Evolutionary conservation across 139 green algal genomes (phyloP).

Genomic region (Ulvella scutata): DNA sequence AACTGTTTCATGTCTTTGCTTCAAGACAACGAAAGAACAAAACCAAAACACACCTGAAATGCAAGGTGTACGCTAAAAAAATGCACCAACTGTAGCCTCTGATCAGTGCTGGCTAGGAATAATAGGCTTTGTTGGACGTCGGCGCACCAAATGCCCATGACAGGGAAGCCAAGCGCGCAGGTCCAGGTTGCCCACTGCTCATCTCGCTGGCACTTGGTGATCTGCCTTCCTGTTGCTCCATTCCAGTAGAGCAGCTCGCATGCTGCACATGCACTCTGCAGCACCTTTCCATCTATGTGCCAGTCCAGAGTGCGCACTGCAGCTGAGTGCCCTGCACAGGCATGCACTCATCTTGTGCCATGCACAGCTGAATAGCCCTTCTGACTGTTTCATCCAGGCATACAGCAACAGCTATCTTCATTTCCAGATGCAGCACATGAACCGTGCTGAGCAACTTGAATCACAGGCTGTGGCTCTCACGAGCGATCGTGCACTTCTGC

Average conservation of each 20-base stretch:
- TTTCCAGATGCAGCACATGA: neutral
- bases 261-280: slow-evolving; percentile 30
- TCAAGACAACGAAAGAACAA: neutral
- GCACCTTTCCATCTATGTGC: slow-evolving; percentile 25
- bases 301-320: slow-evolving; percentile 44
- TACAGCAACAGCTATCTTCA: slow-evolving; percentile 5
- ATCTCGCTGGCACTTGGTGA: slow-evolving; percentile 32
- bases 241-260: slow-evolving; percentile 50
- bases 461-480: no score
- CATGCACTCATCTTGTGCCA: slow-evolving; percentile 11
- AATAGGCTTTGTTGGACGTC: no score
- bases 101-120: slow-evolving; percentile 9
- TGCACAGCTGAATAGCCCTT: neutral
- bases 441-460: no score
- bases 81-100: slow-evolving; percentile 11
- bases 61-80: neutral
- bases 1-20: neutral
- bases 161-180: slow-evolving; percentile 39
- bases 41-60: neutral
- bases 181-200: slow-evolving; percentile 38
- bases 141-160: slow-evolving; percentile 51
- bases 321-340: slow-evolving; percentile 26
- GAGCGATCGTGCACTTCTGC: no score
- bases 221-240: slow-evolving; percentile 28
- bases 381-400: neutral